Conservation (phyloP, 352 stramenopile species). For the Phytophthora podocarpi region DNA sequence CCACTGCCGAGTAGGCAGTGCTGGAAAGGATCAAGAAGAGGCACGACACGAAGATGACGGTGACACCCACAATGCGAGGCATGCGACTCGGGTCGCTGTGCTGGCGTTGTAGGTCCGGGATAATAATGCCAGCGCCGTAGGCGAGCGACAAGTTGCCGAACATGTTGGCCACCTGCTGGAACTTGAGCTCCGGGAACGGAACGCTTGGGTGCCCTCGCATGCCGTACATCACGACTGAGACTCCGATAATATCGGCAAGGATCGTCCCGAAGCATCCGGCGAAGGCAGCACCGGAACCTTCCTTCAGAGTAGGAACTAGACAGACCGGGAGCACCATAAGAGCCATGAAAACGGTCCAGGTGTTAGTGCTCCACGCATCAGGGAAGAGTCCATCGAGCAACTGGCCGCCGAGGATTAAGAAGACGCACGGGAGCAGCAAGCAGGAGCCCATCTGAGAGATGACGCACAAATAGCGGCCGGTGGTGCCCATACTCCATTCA, state of each 20-base stretch:
- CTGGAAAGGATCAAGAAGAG: constrained; percentile 56
- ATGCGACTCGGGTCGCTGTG: constrained; percentile 64
- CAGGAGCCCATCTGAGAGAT: constrained; percentile 61
- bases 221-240: constrained; percentile 52
- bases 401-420: constrained; percentile 61
- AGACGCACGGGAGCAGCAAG: constrained; percentile 54
- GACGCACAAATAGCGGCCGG: constrained; percentile 52
- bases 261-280: constrained; percentile 62
- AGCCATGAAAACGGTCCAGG: constrained; percentile 70
- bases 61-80: constrained; percentile 62
- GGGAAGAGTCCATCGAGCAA: constrained; percentile 60
- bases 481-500: constrained; percentile 54
- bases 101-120: constrained; percentile 60
- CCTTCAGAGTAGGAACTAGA: constrained; percentile 63
- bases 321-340: constrained; percentile 51
- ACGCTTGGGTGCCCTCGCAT: constrained; percentile 57
- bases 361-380: constrained; percentile 47
- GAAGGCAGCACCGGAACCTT: constrained; percentile 56
- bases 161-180: constrained; percentile 56
- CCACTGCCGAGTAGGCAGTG: constrained; percentile 56
- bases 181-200: constrained; percentile 48
- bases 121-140: constrained; percentile 66
- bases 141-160: constrained; percentile 72
- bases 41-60: constrained; percentile 51
- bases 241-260: constrained; percentile 54